A percentile compares a stretch with the other conserved stretches of the same genome.
These are phyloP conservation scores for Xylariales sp. DNA, from an alignment of 2,329 filamentous ascomycete genomes.

Conservation along the genomic window DNA sequence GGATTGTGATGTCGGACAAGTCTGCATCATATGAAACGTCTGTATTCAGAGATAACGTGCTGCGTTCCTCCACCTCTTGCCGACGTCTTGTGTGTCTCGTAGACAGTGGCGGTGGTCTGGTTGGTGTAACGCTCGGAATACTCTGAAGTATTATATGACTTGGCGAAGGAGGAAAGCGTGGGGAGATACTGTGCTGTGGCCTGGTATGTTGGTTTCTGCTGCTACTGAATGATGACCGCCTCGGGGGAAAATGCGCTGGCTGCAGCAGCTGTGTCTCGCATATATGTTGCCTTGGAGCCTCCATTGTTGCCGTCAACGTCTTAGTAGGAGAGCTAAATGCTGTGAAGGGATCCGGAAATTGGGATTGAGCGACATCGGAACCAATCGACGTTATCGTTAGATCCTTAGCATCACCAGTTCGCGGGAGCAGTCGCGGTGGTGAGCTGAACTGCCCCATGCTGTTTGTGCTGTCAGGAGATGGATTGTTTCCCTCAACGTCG, in stretches of 20 bases:
- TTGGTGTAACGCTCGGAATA: conserved; percentile 3
- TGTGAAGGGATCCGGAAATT: conserved; percentile 10
- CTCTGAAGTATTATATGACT: not conserved
- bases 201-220: not conserved
- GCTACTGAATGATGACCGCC: not conserved
- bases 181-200: not conserved
- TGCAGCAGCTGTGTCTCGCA: too few relatives aligned
- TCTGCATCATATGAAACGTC: not conserved
- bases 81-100: not conserved
- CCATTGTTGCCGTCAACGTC: not conserved
- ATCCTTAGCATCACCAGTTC: conserved; percentile 13
- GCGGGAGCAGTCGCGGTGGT: conserved; percentile 10
- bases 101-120: not conserved
- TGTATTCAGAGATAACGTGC: conserved; percentile 1
- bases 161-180: conserved; percentile 7
- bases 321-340: conserved; percentile 8
- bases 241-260: not conserved
- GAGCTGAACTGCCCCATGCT: conserved; percentile 15
- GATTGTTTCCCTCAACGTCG: conserved; percentile 18
- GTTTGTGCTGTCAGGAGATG: not conserved
- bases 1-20: not conserved
- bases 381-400: conserved; percentile 19
- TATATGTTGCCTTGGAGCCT: too few relatives aligned
- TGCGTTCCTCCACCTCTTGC: conserved; percentile 3
- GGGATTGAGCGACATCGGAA: conserved; percentile 10